phyloP scores from a whole-genome alignment of 2,329 filamentous ascomycete genomes.

The Aureobasidium sp. region DNA sequence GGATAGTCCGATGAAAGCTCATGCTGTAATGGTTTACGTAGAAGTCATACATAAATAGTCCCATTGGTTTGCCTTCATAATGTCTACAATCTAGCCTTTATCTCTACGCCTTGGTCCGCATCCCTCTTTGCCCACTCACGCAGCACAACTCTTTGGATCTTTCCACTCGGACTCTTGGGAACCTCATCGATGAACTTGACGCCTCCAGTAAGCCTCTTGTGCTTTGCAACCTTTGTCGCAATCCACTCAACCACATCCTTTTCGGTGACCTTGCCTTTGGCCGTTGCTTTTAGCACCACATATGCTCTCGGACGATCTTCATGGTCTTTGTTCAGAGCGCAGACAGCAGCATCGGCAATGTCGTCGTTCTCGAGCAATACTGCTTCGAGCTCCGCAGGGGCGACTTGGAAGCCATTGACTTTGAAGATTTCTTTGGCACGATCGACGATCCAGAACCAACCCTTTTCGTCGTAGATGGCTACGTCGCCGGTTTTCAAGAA shows the following conservation, averaged over 20 bases:
- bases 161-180: constrained; percentile 49
- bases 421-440: constrained; percentile 27
- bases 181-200: constrained; percentile 49
- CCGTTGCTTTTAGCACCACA: constrained; percentile 23
- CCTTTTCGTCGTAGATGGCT: constrained; percentile 23
- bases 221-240: constrained; percentile 29
- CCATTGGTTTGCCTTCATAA: neutral
- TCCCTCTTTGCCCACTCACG: constrained; percentile 51
- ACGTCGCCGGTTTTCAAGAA: constrained; percentile 24
- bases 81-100: constrained; percentile 17
- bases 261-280: constrained; percentile 23
- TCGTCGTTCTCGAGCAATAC: constrained; percentile 19
- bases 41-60: neutral
- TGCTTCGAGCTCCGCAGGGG: constrained; percentile 21
- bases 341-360: constrained; percentile 19
- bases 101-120: constrained; percentile 24
- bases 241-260: constrained; percentile 31
- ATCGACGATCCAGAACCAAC: constrained; percentile 29
- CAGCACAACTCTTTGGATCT: constrained; percentile 49
- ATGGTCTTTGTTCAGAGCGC: constrained; percentile 18
- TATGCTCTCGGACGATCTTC: constrained; percentile 29
- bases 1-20: too few species aligned
- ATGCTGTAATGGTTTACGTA: neutral
- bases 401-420: constrained; percentile 25
- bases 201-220: constrained; percentile 33